Conservation (phyloP, 495 filamentous ascomycete species). For the Aspergillus ostianus region DNA sequence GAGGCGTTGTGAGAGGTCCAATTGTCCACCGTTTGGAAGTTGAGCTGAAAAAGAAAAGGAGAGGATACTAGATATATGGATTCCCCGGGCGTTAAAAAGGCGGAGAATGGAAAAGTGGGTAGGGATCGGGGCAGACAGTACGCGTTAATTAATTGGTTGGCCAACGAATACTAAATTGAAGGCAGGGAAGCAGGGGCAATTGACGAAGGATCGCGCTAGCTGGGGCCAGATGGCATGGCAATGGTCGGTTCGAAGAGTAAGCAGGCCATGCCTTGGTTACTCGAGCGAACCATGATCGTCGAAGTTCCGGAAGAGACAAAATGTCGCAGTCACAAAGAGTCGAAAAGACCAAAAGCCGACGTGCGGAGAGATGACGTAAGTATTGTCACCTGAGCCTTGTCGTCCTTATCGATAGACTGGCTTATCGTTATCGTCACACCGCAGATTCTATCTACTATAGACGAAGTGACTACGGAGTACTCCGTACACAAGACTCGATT, state of each 20-base stretch:
- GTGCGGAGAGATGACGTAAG: not conserved
- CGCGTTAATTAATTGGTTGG: not conserved
- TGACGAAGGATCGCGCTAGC: not conserved
- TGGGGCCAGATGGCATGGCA: not conserved
- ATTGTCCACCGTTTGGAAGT: not conserved
- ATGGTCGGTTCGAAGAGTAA: not conserved
- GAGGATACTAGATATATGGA: not conserved
- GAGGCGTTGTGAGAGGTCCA: not conserved
- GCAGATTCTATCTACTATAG: not conserved
- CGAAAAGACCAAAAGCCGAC: too few species aligned
- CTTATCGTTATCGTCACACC: not conserved
- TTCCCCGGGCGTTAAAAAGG: not conserved
- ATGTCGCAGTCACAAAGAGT: not conserved
- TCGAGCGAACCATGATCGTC: not conserved
- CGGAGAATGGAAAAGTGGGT: not conserved
- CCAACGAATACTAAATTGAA: not conserved
- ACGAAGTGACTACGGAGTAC: too few species aligned
- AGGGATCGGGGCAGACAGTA: not conserved
- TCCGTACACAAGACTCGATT: not conserved
- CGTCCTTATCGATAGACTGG: too few species aligned
- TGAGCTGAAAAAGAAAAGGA: not conserved
- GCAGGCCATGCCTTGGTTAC: not conserved
- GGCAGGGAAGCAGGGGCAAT: not conserved
- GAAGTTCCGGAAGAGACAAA: not conserved
- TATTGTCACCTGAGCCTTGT: too few species aligned